Base-by-base conservation (phyloP, 2,329 filamentous ascomycete genomes). In the Scedosporium minutisporum region DNA sequence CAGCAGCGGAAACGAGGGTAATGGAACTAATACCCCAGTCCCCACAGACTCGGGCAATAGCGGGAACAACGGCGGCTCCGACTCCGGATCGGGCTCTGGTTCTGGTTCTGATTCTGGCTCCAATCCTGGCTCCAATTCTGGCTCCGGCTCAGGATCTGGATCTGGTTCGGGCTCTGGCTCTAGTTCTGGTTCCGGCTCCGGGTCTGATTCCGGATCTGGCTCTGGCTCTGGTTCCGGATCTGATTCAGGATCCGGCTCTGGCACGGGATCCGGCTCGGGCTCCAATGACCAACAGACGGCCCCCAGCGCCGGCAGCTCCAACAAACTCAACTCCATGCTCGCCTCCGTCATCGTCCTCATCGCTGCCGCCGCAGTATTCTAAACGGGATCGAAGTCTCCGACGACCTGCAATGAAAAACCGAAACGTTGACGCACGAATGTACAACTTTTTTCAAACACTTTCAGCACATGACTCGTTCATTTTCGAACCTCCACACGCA, bases 281-380 rank as follows among this genome's bases (percentile, higher is more conserved):
- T 46, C 27, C 6, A 27, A 51, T 14, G 53, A 46, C 38, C 51
- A 23, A 10, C 33, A 57, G 6, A 27, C 21, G 21, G 23, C 14
- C 6, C 27, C 57, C 2, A 23, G 51, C 51, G 18, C 51, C 23
- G 51, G 61, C 61, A 29, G 55, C 55, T n/a, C 29, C n/a, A 29
- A 9, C 42, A 46, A 48, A 14, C 42, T 63, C 18, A 42, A 58
- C 29, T 42, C 61, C n/a, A 60, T 60, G 18, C 55, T 23, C 12
- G 61, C 57, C 18, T 59, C 55, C 25, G 57, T 55, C 23, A 33
- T 63, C 25, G 61, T 57, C 46, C 55, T 63, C 27, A 27, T 63
- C 27, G 61, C 41, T 7, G 61, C 61, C 51, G 51, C 12, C 23
- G 12, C 18, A 1, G 16, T 55, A 18, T 55, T 55, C 44, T 48